These are phyloP conservation scores for Ajuga reptans DNA, from an alignment of 305 asterid genomes.

Conservation along the genomic window DNA sequence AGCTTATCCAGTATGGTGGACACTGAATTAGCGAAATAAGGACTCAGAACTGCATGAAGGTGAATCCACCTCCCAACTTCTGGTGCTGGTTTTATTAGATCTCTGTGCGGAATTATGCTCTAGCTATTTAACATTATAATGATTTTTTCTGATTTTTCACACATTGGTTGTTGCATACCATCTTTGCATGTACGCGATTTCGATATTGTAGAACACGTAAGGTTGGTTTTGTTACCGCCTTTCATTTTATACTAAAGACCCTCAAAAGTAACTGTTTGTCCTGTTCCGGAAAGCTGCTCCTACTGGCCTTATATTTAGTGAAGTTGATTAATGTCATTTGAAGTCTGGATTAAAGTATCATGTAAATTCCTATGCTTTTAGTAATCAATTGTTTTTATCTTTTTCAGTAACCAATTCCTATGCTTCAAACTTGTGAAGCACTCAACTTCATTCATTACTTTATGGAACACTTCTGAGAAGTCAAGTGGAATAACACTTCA, in stretches of 20 bases:
- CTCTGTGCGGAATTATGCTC: background rate
- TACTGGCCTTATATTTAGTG: background rate
- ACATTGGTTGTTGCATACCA: background rate
- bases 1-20: background rate
- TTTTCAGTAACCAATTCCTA: background rate
- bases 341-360: background rate
- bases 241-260: background rate
- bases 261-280: background rate
- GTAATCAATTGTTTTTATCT: background rate
- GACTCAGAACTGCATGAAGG: conserved; percentile 4
- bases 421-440: background rate
- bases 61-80: background rate
- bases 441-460: conserved; percentile 3
- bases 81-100: background rate
- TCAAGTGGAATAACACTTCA: too few relatives aligned
- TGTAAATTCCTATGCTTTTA: background rate
- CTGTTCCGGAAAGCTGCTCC: background rate
- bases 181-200: background rate
- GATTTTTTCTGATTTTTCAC: background rate
- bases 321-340: background rate
- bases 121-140: background rate
- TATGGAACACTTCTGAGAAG: conserved; percentile 12
- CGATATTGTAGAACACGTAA: too few relatives aligned
- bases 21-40: too few relatives aligned
- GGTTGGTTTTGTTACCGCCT: background rate